Conservation (phyloP, 148 eudicot genomes). For the Nepenthes mirabilis region DNA sequence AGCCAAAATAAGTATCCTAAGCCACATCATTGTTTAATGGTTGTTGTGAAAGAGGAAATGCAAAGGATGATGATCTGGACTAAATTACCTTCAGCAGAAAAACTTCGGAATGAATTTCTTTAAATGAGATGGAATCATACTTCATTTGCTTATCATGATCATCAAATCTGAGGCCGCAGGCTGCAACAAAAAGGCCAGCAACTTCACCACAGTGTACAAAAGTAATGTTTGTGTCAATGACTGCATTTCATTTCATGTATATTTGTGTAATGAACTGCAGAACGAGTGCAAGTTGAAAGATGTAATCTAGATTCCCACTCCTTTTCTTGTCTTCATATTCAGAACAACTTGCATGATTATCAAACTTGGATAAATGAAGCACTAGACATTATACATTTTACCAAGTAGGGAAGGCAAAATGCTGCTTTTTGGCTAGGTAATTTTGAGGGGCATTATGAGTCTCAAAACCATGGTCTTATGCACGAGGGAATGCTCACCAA, state of each 20-base stretch:
- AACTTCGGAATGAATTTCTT: constrained; percentile 50
- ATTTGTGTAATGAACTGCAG: background rate
- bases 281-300: too few relatives aligned
- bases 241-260: background rate
- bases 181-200: constrained; percentile 33
- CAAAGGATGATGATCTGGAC: background rate
- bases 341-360: too few relatives aligned
- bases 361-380: too few relatives aligned
- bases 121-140: constrained; percentile 53
- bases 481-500: too few relatives aligned
- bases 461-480: too few relatives aligned
- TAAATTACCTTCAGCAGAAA: constrained; percentile 54
- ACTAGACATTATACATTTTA: too few relatives aligned
- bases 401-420: too few relatives aligned
- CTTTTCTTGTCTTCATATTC: too few relatives aligned
- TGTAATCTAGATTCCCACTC: too few relatives aligned
- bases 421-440: too few relatives aligned
- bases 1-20: too few relatives aligned
- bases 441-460: too few relatives aligned
- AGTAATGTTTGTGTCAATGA: background rate
- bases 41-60: background rate
- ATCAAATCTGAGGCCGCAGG: constrained; percentile 64
- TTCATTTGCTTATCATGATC: constrained; percentile 51
- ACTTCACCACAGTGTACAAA: constrained; percentile 1
- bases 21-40: background rate